A percentile compares a stretch with the other conserved stretches of the same genome.
These are phyloP conservation scores for Rhododendron kiyosumense DNA, from an alignment of 148 eudicot species.

Conservation along the genomic window DNA sequence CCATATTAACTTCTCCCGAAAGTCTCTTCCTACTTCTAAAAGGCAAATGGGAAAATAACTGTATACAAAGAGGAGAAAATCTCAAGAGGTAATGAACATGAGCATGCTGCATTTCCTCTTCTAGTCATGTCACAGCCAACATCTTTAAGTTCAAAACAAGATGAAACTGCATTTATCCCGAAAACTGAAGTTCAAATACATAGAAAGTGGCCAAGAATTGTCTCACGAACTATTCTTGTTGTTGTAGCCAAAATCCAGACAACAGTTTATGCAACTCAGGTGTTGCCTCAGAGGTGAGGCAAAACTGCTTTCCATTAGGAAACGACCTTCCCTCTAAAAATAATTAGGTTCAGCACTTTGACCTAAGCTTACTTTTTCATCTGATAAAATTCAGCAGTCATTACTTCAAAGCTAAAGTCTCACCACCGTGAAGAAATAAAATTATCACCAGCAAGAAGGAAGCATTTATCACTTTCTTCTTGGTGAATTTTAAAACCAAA, in stretches of 20 bases:
- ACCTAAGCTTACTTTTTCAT: not conserved
- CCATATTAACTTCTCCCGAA: not conserved
- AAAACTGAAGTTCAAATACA: not conserved
- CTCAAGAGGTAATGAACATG: not conserved
- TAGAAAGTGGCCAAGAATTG: not conserved
- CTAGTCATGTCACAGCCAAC: not conserved
- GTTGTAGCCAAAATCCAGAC: not conserved
- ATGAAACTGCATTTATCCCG: not conserved
- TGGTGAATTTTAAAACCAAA: not conserved
- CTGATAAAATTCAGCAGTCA: not conserved
- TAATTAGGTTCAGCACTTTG: not conserved
- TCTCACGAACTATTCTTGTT: not conserved
- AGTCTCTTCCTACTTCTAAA: not conserved
- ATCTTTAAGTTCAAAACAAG: not conserved
- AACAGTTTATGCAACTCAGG: not conserved
- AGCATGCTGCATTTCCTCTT: not conserved
- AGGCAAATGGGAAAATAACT: not conserved
- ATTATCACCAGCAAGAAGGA: not conserved
- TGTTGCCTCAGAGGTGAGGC: not conserved
- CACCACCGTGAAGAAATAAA: not conserved
- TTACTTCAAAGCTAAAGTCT: not conserved
- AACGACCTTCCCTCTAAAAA: not conserved
- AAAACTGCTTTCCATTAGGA: not conserved
- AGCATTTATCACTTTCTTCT: constrained; percentile 1
- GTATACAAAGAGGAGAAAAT: not conserved